Evolutionary conservation across 208 protist species (phyloP), one percentile per base, ranked within the genome.

Genomic region (Angomonas deanei): DNA sequence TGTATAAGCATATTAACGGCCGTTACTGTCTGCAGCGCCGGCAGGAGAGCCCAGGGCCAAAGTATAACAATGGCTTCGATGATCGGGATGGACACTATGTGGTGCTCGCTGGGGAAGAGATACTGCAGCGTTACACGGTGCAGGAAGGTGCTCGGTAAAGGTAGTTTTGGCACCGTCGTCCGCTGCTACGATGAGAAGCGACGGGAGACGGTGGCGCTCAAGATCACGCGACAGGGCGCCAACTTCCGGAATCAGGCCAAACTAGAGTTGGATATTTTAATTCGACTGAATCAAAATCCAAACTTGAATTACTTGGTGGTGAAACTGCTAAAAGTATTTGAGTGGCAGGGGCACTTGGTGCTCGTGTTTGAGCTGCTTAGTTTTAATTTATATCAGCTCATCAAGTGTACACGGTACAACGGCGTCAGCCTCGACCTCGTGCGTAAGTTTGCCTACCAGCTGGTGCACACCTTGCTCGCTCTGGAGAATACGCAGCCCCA

Each of bases 351-450:
- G 58, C 98, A 99, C 72, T 65, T 98, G 19, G 98, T 98, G 64
- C 72, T 99, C 13, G 97, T 99, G 23, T 98, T 98, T 70, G 98
- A 99, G 78, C 79, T 99, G 39, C 84, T 99, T 23, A 97, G 91
- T 33, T 96, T 92, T 71, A 98, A 98, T 64, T 80, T 99, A 10
- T 99, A 98, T 70, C 91, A 98, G 60, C 84, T 99, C 17, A 86
- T 99, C 53, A 85, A 81, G 10, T 78, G 72, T 38, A 97, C 90
- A 0, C 77, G 91, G 58, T 92, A 86, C 70, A 93, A 89, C 67
- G 92, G 92, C 42, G 78, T 97, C 8, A 94, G 88, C 53, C 74
- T 97, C 24, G 80, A 90, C 42, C 64, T 96, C 19, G 86, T 80
- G 17, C 74, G 85, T 39, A 98, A 98, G 70, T 99, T 99, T 78